Conservation (phyloP, 805 yeast genomes). For the Metschnikowia peoriensis region DNA sequence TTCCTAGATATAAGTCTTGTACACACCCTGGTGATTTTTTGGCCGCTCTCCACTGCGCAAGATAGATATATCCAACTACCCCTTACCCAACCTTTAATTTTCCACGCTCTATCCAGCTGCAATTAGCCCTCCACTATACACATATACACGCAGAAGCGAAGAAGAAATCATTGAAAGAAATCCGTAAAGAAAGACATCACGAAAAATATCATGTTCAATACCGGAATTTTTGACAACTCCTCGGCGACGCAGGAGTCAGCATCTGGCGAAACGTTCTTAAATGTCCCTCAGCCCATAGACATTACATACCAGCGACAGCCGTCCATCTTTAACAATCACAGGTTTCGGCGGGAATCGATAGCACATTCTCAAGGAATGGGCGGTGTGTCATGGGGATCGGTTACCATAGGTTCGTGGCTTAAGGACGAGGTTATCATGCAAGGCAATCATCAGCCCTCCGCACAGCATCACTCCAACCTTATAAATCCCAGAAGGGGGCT, state of each 20-base stretch:
- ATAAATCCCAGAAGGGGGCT: conserved; percentile 41
- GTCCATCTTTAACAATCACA: conserved; percentile 36
- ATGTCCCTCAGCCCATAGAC: conserved; percentile 44
- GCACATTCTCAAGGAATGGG: conserved; percentile 98
- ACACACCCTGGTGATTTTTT: conserved; percentile 5
- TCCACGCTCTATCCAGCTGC: no score
- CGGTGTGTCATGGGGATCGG: conserved; percentile 96
- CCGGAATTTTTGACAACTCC: conserved; percentile 39
- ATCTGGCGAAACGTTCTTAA: conserved; percentile 20
- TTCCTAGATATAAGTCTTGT: conserved; percentile 7
- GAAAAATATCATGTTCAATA: conserved; percentile 44
- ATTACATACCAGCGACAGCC: conserved; percentile 43
- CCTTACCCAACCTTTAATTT: conserved; percentile 6
- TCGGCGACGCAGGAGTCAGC: conserved; percentile 22
- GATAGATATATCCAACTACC: conserved; percentile 1
- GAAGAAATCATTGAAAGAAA: no score
- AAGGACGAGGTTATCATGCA: conserved; percentile 85
- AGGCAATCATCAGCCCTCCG: conserved; percentile 17
- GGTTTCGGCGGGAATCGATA: conserved; percentile 80
- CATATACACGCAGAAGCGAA: no score
- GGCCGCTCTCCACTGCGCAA: conserved; percentile 8
- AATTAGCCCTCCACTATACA: no score
- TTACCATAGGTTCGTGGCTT: conserved; percentile 93
- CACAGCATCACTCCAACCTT: conserved; percentile 20
- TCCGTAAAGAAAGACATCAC: no score